Base-by-base conservation (phyloP, 371 early-diverging fungal species). In the Ordospora pajunii region DNA sequence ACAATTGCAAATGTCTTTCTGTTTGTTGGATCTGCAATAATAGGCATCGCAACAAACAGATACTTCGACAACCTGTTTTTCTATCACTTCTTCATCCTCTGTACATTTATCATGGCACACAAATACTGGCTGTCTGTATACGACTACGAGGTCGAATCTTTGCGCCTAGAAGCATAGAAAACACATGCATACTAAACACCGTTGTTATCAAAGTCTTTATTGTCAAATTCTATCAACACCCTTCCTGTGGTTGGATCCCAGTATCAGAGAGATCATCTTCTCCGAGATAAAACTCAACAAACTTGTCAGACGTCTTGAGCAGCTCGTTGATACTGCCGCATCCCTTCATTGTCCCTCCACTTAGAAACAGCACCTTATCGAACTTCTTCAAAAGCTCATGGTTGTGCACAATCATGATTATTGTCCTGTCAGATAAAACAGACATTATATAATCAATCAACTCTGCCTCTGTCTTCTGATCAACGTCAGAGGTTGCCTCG, bases 401-500 rank as follows among this genome's bases (percentile, higher is more conserved):
- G 64, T 80, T 80, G 63, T 83, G 83, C 10, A 83, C 37, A 67
- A 83, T 80, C 62, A 77, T 65, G 5, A 83, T 58, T 46, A 80
- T 44, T n/a, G 80, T 80, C 54, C 49, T 71, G 49, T 82, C 70
- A 4, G 67, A 12, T 8, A 44, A 17, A 63, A 65, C 43, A 8
- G 67, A 19, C n/a, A 77, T 65, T 9, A 80, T 17, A 9, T 51
- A 44, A 45, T 76, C 44, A 44, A 80, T 37, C 5, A 80, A 44
- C 40, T 68, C 81, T 25, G 88, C 85, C 79, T 94, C 93, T 4
- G 90, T 89, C 73, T 88, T 86, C 21, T 90, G 88, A 82, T 94
- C 94, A 50, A 94, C 78, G 0, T 94, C 93, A 0, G 91, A 90
- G 0, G 97, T 96, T 0, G 96, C 93, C 80, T 97, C 97, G 77